These are phyloP conservation scores for Alternaria viburni DNA, from an alignment of 2,329 filamentous ascomycete genomes.

Conservation along the genomic window DNA sequence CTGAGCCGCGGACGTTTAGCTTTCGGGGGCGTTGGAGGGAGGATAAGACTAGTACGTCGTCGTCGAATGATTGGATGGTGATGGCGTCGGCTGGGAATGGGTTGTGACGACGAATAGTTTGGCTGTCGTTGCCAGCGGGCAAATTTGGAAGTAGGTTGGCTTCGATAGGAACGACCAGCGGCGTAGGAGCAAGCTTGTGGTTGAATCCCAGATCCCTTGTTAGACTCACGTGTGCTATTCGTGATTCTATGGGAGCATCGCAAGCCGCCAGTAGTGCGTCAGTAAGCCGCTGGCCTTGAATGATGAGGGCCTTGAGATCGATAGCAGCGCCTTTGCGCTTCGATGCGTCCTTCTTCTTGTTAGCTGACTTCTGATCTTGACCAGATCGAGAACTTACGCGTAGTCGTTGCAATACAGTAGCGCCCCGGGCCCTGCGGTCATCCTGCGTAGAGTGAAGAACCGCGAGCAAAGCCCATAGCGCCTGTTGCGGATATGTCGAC, in stretches of 20 bases:
- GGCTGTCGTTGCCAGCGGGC: constrained; percentile 72
- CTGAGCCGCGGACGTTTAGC: constrained; percentile 84
- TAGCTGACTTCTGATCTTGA: constrained; percentile 32
- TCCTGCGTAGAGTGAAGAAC: constrained; percentile 80
- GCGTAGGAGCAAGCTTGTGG: constrained; percentile 79
- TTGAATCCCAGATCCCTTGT: constrained; percentile 81
- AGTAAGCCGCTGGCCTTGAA: constrained; percentile 80
- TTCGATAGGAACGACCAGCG: constrained; percentile 88
- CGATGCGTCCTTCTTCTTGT: constrained; percentile 55
- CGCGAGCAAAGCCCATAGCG: constrained; percentile 88
- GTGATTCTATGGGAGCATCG: constrained; percentile 75
- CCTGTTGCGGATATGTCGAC: constrained; percentile 83
- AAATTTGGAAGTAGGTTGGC: constrained; percentile 81
- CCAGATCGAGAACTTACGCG: constrained; percentile 32
- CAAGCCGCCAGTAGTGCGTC: constrained; percentile 82
- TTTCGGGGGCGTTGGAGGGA: constrained; percentile 93
- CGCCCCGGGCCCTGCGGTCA: constrained; percentile 67
- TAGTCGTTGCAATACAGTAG: constrained; percentile 50
- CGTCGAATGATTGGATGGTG: constrained; percentile 79
- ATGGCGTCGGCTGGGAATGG: constrained; percentile 87
- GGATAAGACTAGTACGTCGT: constrained; percentile 87
- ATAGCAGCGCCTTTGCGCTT: constrained; percentile 60
- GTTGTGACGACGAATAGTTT: constrained; percentile 73
- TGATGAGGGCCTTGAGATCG: constrained; percentile 75
- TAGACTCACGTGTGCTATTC: constrained; percentile 76